These are phyloP conservation scores for Solanum virginianum DNA, from an alignment of 257 asterid species.

Conservation along the genomic window DNA sequence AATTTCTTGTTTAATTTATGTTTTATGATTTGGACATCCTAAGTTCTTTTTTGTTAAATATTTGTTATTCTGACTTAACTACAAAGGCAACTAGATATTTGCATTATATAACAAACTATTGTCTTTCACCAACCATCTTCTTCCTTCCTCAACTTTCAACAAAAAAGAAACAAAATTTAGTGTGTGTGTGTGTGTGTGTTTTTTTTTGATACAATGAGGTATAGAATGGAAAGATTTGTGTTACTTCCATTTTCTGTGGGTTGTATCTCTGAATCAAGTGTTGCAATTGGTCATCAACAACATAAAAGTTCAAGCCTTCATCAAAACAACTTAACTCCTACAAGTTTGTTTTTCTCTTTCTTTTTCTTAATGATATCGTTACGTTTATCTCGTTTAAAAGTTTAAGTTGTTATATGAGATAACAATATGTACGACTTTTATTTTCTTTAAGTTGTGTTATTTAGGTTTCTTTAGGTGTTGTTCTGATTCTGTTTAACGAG, in stretches of 20 bases:
- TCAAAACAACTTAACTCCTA: not conserved
- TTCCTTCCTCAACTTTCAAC: not conserved
- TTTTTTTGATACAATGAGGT: not conserved
- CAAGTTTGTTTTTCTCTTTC: not conserved
- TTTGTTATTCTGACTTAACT: not conserved
- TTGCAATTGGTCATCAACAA: conserved; percentile 4
- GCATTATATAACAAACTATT: not conserved
- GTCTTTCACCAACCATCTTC: not conserved
- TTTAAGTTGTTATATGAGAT: not conserved
- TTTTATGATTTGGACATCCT: not conserved
- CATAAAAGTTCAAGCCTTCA: not conserved
- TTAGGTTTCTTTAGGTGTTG: not conserved
- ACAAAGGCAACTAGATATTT: not conserved
- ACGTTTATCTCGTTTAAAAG: not conserved
- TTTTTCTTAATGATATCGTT: not conserved
- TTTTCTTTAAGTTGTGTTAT: not conserved
- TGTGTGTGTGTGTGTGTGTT: not conserved
- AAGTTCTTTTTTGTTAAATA: not conserved
- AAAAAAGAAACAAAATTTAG: too few relatives aligned
- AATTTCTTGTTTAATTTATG: not conserved
- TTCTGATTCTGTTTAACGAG: not conserved
- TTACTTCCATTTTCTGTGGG: conserved; percentile 26
- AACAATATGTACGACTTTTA: not conserved
- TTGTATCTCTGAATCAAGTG: conserved; percentile 18
- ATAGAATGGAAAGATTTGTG: conserved; percentile 14